phyloP scores from a whole-genome alignment of 495 filamentous ascomycete species.

The Neurospora discreta region DNA sequence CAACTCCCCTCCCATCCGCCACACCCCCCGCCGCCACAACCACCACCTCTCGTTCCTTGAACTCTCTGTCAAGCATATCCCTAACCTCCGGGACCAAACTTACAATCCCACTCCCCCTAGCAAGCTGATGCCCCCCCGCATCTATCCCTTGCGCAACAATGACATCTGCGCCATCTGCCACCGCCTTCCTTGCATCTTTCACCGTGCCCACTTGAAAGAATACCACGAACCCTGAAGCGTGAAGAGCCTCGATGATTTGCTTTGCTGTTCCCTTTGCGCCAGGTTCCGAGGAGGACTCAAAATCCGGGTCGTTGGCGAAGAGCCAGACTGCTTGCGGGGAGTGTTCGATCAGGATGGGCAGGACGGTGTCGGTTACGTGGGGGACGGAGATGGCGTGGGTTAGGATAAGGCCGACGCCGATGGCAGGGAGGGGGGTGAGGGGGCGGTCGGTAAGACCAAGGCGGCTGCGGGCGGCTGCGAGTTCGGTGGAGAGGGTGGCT shows the following conservation, averaged over 20 bases:
- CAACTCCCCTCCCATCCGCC: slow-evolving; percentile 52
- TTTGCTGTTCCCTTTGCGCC: not conserved
- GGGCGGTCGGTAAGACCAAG: slow-evolving; percentile 14
- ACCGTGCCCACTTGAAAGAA: slow-evolving; percentile 56
- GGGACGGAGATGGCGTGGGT: slow-evolving; percentile 13
- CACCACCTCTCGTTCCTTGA: slow-evolving; percentile 31
- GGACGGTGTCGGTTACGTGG: slow-evolving; percentile 21
- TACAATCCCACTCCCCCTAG: slow-evolving; percentile 43
- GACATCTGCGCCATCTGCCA: slow-evolving; percentile 41
- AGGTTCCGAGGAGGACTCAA: not conserved
- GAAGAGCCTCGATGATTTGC: slow-evolving; percentile 15
- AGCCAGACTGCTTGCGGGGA: slow-evolving; percentile 63
- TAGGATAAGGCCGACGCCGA: slow-evolving; percentile 31
- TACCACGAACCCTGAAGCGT: slow-evolving; percentile 20
- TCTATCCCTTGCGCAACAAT: slow-evolving; percentile 66
- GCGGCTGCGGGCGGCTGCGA: slow-evolving; percentile 23
- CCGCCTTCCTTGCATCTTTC: slow-evolving; percentile 38
- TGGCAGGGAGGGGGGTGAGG: slow-evolving; percentile 21
- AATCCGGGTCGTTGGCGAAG: slow-evolving; percentile 24
- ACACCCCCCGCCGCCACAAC: slow-evolving; percentile 67
- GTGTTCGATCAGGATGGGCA: slow-evolving; percentile 32
- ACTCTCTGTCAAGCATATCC: slow-evolving; percentile 38
- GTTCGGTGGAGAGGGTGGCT: slow-evolving; percentile 17
- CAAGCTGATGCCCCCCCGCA: slow-evolving; percentile 64
- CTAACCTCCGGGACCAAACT: slow-evolving; percentile 29